phyloP scores from a whole-genome alignment of 2,329 filamentous ascomycete genomes.

The Neonectria punicea region DNA sequence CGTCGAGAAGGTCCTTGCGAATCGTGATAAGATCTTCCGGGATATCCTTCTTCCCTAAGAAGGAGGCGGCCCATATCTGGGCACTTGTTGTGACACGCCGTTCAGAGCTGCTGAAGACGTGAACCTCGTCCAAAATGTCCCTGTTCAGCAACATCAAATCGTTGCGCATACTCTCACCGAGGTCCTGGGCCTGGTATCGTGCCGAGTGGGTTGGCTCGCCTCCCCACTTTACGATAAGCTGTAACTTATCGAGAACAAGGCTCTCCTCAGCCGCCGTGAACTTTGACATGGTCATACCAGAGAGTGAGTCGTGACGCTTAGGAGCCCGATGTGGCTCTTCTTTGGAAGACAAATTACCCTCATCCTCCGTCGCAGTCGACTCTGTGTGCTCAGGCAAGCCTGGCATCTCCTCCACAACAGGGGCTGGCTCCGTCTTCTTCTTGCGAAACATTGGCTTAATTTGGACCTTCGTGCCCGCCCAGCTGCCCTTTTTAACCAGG shows the following conservation, averaged over 20 bases:
- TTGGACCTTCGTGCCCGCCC: constrained; percentile 97
- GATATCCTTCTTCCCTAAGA: constrained; percentile 87
- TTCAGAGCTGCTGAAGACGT: constrained; percentile 96
- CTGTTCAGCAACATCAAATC: constrained; percentile 93
- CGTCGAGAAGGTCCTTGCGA: constrained; percentile 93
- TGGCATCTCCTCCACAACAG: constrained; percentile 50
- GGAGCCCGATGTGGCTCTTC: constrained; percentile 51
- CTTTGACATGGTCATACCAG: constrained; percentile 90
- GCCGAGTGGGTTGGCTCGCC: constrained; percentile 98
- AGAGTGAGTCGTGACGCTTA: constrained; percentile 83
- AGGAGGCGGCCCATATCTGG: constrained; percentile 93
- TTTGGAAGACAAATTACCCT: constrained; percentile 36
- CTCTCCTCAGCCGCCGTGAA: constrained; percentile 95
- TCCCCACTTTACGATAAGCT: constrained; percentile 99
- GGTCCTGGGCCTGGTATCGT: constrained; percentile 93
- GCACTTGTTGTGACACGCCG: constrained; percentile 94
- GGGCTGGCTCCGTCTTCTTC: constrained; percentile 73
- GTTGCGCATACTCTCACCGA: constrained; percentile 95
- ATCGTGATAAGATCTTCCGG: constrained; percentile 88
- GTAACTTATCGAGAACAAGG: constrained; percentile 92
- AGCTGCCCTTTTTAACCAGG: constrained; percentile 89
- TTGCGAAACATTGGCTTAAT: constrained; percentile 99
- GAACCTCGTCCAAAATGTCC: constrained; percentile 90
- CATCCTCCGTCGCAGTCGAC: constrained; percentile 34
- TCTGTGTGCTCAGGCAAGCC: constrained; percentile 45